Conservation (phyloP, 352 stramenopile species). For the Pythium graminicola region DNA sequence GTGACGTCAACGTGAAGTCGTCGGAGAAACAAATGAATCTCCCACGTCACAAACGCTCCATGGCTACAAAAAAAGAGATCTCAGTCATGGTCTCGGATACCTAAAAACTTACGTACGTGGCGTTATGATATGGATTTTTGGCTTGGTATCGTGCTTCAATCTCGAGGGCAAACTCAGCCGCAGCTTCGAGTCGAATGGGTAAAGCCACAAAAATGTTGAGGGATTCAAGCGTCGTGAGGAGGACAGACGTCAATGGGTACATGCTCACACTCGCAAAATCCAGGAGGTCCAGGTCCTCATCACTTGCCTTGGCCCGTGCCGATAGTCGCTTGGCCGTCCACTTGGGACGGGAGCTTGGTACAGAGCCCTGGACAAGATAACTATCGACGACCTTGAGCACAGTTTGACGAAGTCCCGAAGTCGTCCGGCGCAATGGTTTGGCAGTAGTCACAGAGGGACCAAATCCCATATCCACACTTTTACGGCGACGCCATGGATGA, state of each 20-base stretch:
- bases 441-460: conserved; percentile 4
- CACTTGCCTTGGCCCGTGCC: conserved; percentile 20
- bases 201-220: conserved; percentile 53
- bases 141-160: conserved; percentile 61
- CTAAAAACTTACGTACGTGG: conserved; percentile 32
- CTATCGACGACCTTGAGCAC: conserved; percentile 48
- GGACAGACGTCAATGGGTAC: conserved; percentile 50
- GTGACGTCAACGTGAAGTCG: conserved; percentile 33
- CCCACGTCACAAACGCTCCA: conserved; percentile 62
- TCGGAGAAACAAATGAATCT: conserved; percentile 61
- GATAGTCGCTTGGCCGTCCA: conserved; percentile 46
- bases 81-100: conserved; percentile 1
- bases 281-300: conserved; percentile 49
- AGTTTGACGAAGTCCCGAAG: conserved; percentile 44
- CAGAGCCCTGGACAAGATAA: conserved; percentile 16
- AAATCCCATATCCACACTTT: conserved; percentile 19
- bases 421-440: conserved; percentile 38
- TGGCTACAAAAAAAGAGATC: conserved; percentile 31
- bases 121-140: conserved; percentile 79
- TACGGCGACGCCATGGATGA: conserved; percentile 33
- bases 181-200: conserved; percentile 43
- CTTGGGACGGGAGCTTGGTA: background rate
- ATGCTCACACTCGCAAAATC: conserved; percentile 36
- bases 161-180: conserved; percentile 48
- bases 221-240: conserved; percentile 61